These are phyloP conservation scores for Pleurotus pulmonarius DNA, from an alignment of 768 basidiomycete species.

Conservation along the genomic window DNA sequence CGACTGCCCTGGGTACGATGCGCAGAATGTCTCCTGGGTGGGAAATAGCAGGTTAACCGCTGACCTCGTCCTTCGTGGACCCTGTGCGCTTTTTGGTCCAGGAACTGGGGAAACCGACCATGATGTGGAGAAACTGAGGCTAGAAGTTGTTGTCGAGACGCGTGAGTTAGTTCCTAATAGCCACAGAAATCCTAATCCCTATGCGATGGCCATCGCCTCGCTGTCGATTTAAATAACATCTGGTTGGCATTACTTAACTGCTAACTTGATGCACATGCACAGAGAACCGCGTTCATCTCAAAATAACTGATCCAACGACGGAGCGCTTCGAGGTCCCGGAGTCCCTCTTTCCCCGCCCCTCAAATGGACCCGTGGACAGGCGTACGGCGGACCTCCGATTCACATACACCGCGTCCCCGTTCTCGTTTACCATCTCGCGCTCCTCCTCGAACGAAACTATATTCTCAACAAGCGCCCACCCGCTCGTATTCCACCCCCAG, in stretches of 20 bases:
- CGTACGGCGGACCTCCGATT: slow-evolving; percentile 46
- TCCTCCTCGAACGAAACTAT: slow-evolving; percentile 46
- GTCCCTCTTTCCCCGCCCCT: slow-evolving; percentile 48
- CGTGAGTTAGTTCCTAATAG: slow-evolving; percentile 24
- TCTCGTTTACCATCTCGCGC: slow-evolving; percentile 57
- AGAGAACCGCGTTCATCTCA: slow-evolving; percentile 61
- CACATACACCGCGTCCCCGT: slow-evolving; percentile 56
- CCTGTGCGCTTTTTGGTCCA: slow-evolving; percentile 30
- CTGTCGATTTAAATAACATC: too few species aligned
- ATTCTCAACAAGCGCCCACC: slow-evolving; percentile 56
- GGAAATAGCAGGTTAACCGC: slow-evolving; percentile 40
- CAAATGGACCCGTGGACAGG: slow-evolving; percentile 19
- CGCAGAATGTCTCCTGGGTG: slow-evolving; percentile 35
- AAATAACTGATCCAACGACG: slow-evolving; percentile 49
- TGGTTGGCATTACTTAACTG: neutral
- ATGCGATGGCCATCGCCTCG: too few species aligned
- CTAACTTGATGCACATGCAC: neutral
- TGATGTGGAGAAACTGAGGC: slow-evolving; percentile 32
- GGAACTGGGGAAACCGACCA: slow-evolving; percentile 56
- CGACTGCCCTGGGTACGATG: slow-evolving; percentile 59
- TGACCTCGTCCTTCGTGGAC: slow-evolving; percentile 41
- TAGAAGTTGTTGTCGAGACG: slow-evolving; percentile 59
- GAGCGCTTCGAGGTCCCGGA: slow-evolving; percentile 64
- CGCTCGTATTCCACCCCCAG: slow-evolving; percentile 74
- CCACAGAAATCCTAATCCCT: neutral